Base-by-base conservation (phyloP, 2,329 filamentous ascomycete species). In the Chaetomiaceae sp. region DNA sequence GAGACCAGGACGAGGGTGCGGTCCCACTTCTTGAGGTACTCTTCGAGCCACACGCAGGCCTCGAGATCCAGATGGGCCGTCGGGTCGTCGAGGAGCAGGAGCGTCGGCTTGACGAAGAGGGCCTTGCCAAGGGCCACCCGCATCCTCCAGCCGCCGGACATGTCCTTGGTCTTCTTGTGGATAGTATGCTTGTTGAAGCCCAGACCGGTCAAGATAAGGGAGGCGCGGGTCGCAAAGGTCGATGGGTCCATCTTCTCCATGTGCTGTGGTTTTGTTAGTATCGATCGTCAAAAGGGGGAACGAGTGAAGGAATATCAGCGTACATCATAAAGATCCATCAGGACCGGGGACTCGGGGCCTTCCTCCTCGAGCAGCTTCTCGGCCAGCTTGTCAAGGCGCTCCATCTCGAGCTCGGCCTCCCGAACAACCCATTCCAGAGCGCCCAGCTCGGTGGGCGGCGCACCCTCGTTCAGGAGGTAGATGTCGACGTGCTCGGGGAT, bases 101-200 rank as follows among this genome's bases (percentile, higher is more conserved):
- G 81, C 17, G 91, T 94, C 33, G 95, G 94, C 82, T 95, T 95
- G 76, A 99, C 92, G 79, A 99, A 99, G 49, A 99, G 86, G 54
- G 94, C 94, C 81, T 97, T 96, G 70, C 82, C 94, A 57, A 99
- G 85, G 54, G 94, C 94, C 55, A 99, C 94, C 82, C 95, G 90
- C 94, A 99, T 99, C 80, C 92, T 86, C 94, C 94, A 99, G 66
- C 94, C 94, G 89, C 94, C 94, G 62, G 94, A 99, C 95, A 99
- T 99, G 73, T 99, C 95, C 83, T 97, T 99, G 66, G 95, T 99
- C 85, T 95, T 96, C 84, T 99, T 99, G 74, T 95, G 79, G 69
- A 99, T 97, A 53, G 95, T 99, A 64, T 75, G 76, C 81, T 97
- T 97, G 85, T 99, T 96, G 84, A 99, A 99, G 63, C 94, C 94